A percentile compares a stretch with the other conserved stretches of the same genome.
Evolutionary conservation across 2,329 filamentous ascomycete species (phyloP).

Genomic region (Colletotrichum sp.): DNA sequence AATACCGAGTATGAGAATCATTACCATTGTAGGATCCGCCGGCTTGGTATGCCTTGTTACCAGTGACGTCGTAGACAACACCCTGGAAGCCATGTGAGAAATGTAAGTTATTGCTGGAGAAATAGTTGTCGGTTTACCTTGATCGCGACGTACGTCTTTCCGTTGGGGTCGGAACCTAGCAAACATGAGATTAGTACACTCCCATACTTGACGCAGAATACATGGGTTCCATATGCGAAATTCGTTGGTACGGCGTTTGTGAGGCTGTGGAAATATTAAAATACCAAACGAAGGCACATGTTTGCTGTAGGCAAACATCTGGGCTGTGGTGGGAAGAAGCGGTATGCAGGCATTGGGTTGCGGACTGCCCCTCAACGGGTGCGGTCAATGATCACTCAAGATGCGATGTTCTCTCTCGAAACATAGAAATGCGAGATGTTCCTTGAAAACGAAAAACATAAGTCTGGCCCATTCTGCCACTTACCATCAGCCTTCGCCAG

Average conservation of each 20-base stretch:
- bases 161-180: conserved; percentile 15
- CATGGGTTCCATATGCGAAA: background rate
- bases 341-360: background rate
- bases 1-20: conserved; percentile 27
- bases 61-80: conserved; percentile 91
- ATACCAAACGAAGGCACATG: background rate
- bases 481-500: conserved; percentile 84
- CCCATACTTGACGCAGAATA: background rate
- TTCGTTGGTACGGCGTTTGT: background rate
- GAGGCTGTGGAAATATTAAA: background rate
- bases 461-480: conserved; percentile 31
- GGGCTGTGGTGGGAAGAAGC: background rate
- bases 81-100: conserved; percentile 59
- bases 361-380: background rate
- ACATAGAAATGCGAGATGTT: background rate
- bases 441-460: background rate
- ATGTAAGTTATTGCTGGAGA: background rate
- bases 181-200: background rate
- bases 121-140: conserved; percentile 52
- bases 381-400: background rate
- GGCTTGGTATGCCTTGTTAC: conserved; percentile 84
- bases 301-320: background rate
- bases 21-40: conserved; percentile 86
- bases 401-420: background rate
- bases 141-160: conserved; percentile 65